phyloP scores from a whole-genome alignment of 169 alveolate species.

The Cyclospora cayetanensis region DNA sequence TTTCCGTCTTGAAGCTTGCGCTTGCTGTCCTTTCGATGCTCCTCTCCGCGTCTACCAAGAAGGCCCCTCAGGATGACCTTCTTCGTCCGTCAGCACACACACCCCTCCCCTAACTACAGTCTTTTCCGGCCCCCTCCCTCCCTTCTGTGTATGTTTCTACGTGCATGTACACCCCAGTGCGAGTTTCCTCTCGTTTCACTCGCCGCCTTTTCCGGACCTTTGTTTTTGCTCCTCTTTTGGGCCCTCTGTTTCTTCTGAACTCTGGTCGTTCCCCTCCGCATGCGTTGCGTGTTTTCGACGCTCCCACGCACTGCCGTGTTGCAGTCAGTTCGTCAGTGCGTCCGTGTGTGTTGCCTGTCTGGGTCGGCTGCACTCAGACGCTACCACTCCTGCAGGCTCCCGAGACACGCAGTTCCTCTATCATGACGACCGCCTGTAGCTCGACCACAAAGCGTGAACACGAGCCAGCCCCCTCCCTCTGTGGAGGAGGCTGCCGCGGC shows the following conservation, averaged over 20 bases:
- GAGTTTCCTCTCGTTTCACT: neutral
- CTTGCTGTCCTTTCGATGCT: slow-evolving; percentile 86
- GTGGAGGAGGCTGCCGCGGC: neutral
- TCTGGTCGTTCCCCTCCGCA: too few species aligned
- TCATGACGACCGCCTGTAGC: neutral
- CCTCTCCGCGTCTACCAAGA: slow-evolving; percentile 84
- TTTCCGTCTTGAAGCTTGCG: slow-evolving; percentile 83
- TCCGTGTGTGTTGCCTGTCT: too few species aligned
- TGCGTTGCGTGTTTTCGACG: too few species aligned
- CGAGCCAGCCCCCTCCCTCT: neutral
- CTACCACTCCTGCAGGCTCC: neutral
- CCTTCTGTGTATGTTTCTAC: too few species aligned
- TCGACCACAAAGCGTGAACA: neutral
- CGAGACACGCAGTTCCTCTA: neutral
- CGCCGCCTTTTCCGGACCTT: neutral
- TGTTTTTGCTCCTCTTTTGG: neutral
- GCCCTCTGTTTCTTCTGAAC: neutral
- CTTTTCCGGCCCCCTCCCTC: too few species aligned
- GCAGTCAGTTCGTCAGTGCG: too few species aligned
- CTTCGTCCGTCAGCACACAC: neutral
- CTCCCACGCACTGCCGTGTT: too few species aligned
- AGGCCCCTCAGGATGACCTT: slow-evolving; percentile 81
- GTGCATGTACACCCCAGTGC: too few species aligned
- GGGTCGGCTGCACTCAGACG: too few species aligned
- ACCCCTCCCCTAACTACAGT: neutral